Base-by-base conservation (phyloP, 176 grass and related monocot genomes). In the Ampelocalamus luodianensis region DNA sequence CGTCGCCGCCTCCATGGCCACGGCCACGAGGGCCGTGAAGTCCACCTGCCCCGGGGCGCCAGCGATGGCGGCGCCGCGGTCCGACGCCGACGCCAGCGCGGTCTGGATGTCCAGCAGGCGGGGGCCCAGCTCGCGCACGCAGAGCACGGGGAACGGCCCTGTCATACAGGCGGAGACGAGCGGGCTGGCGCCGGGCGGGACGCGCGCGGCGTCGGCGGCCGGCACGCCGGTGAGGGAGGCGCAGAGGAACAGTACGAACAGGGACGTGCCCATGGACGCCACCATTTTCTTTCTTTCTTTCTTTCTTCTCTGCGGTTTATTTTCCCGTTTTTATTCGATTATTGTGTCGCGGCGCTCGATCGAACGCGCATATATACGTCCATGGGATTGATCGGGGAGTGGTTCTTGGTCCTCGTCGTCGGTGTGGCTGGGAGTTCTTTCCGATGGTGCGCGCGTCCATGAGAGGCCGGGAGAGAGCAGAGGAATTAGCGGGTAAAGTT, bases 11-110 rank as follows among this genome's bases (percentile, higher is more conserved):
- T 90, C 45, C 38, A 90, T 77, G 15, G 84, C 88, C 58, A 90
- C 88, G 15, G 38, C 48, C 3, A 86, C 84, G 4, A 90, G 83
- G 3, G 73, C 10, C 16, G 36, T 73, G 34, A 71, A 45, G 84
- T 90, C 88, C 73, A 86, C 84, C 66, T 86, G 68, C 1, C 88
- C 84, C 14, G 88, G 88, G 0, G 55, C 78, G 24, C 88, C 88
- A 3, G 88, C 88, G 83, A 90, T 90, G 34, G 6, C 17, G 5
- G 83, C 83, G 1, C 53, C 56, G 44, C 61, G 36, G 16, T 62
- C 34, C 10, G 83, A 77, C 17, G 40, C 78, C 26, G 88, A 82
- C 46, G 88, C 65, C 38, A 87, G n/a, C 39, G 68, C 29, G 8
- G 39, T 79, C 84, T 90, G 89, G 48, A 87, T 66, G 59, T 87